Percentiles rank a stretch among this genome's conserved stretches.
These are phyloP conservation scores for Mimosa pudica DNA, from an alignment of 306 rosid genomes.

Conservation along the genomic window DNA sequence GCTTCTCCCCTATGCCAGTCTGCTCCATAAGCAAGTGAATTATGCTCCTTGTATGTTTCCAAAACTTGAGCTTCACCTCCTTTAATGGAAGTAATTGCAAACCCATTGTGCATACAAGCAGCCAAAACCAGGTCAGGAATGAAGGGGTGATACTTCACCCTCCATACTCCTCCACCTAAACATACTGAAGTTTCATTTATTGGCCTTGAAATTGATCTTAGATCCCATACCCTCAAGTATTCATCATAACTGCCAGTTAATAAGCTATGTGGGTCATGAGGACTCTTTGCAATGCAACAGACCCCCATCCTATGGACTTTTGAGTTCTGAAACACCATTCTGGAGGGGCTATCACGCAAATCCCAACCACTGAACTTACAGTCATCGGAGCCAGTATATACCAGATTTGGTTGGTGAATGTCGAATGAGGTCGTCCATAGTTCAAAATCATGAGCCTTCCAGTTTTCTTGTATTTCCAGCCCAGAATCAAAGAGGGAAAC, in stretches of 20 bases:
- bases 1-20: conserved; percentile 75
- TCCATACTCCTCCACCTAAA: conserved; percentile 95
- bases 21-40: conserved; percentile 89
- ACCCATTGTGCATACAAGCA: conserved; percentile 98
- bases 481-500: conserved; percentile 63
- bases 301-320: conserved; percentile 87
- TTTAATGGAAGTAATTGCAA: conserved; percentile 60
- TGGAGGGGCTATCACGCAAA: conserved; percentile 66
- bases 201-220: conserved; percentile 76
- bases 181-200: conserved; percentile 61
- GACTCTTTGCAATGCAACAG: conserved; percentile 74
- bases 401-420: conserved; percentile 73
- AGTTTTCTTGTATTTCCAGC: conserved; percentile 55
- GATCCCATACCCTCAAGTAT: conserved; percentile 76
- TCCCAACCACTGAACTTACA: conserved; percentile 92
- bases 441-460: conserved; percentile 95
- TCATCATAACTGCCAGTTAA: conserved; percentile 89
- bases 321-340: conserved; percentile 64
- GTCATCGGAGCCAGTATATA: conserved; percentile 85
- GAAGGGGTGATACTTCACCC: conserved; percentile 77
- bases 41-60: conserved; percentile 73
- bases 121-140: conserved; percentile 66
- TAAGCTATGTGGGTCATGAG: conserved; percentile 55
- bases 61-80: conserved; percentile 56
- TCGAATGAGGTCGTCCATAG: conserved; percentile 87